These are phyloP conservation scores for Pichia paraexigua DNA, from an alignment of 805 yeast genomes.

Conservation along the genomic window DNA sequence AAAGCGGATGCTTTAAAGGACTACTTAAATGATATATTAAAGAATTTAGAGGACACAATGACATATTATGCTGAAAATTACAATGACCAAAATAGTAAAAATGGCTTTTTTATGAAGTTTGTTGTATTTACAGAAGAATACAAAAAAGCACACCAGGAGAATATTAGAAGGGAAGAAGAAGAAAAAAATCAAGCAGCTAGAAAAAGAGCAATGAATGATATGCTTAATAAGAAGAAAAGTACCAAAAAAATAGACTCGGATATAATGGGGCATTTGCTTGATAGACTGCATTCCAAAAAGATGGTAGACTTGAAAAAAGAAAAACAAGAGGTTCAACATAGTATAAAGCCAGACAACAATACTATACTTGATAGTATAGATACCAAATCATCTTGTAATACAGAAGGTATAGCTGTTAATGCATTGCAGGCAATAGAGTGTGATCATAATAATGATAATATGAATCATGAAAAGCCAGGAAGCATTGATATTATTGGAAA, in stretches of 20 bases:
- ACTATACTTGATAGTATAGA: not conserved
- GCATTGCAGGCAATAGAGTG: not conserved
- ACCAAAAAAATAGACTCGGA: constrained; percentile 4
- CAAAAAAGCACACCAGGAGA: constrained; percentile 57
- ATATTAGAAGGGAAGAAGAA: constrained; percentile 61
- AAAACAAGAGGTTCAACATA: not conserved
- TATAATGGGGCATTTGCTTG: constrained; percentile 20
- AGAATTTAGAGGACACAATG: constrained; percentile 53
- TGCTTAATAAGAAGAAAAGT: not conserved
- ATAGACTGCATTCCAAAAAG: constrained; percentile 15
- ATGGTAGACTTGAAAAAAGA: not conserved
- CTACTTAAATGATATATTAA: constrained; percentile 43
- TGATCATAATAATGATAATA: not conserved
- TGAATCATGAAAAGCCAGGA: not conserved
- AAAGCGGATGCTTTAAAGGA: constrained; percentile 38
- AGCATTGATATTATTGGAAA: too few relatives aligned
- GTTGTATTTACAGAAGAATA: constrained; percentile 52
- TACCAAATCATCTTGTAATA: not conserved
- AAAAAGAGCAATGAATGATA: constrained; percentile 43
- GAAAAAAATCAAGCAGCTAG: constrained; percentile 56
- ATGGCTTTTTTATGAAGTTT: constrained; percentile 55
- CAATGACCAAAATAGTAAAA: constrained; percentile 42
- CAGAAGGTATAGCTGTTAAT: not conserved
- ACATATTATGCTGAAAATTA: constrained; percentile 66
- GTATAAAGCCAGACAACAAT: too few relatives aligned